These are phyloP conservation scores for Vararia minispora DNA, from an alignment of 768 basidiomycete genomes.

Conservation along the genomic window DNA sequence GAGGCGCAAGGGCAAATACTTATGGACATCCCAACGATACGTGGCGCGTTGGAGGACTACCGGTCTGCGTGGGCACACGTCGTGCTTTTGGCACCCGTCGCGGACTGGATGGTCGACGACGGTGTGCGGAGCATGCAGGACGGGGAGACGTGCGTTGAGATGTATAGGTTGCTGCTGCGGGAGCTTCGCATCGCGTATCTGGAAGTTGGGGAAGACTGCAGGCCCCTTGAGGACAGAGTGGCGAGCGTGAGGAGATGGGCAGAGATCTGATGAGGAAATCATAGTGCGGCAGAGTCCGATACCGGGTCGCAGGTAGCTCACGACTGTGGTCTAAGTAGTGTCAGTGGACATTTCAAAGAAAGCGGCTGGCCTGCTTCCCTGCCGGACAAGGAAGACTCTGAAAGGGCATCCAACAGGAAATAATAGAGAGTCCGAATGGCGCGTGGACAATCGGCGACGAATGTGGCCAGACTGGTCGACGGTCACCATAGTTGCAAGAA, in stretches of 20 bases:
- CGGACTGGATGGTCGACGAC: conserved; percentile 54
- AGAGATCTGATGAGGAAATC: too few relatives aligned
- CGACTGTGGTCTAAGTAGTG: too few relatives aligned
- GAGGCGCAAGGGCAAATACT: conserved; percentile 25
- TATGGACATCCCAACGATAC: conserved; percentile 27
- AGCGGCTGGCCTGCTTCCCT: too few relatives aligned
- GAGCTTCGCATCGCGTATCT: not conserved
- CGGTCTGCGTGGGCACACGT: conserved; percentile 35
- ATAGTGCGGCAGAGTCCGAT: too few relatives aligned
- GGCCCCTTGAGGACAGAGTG: conserved; percentile 4
- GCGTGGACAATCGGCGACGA: too few relatives aligned
- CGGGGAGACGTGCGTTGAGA: conserved; percentile 16
- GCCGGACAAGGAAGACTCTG: too few relatives aligned
- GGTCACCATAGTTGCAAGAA: too few relatives aligned
- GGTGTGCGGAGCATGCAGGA: conserved; percentile 48
- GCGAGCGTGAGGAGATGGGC: not conserved
- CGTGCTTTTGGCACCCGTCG: conserved; percentile 42
- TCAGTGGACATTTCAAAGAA: too few relatives aligned
- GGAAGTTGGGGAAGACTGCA: conserved; percentile 1
- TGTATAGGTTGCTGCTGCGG: not conserved
- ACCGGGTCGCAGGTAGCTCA: too few relatives aligned
- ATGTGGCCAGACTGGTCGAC: too few relatives aligned
- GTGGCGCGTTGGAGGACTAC: conserved; percentile 31
- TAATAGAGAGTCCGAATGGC: too few relatives aligned
- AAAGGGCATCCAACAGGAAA: too few relatives aligned